These are phyloP conservation scores for Sporisorium scitamineum DNA, from an alignment of 1,284 basidiomycete genomes.

Conservation along the genomic window DNA sequence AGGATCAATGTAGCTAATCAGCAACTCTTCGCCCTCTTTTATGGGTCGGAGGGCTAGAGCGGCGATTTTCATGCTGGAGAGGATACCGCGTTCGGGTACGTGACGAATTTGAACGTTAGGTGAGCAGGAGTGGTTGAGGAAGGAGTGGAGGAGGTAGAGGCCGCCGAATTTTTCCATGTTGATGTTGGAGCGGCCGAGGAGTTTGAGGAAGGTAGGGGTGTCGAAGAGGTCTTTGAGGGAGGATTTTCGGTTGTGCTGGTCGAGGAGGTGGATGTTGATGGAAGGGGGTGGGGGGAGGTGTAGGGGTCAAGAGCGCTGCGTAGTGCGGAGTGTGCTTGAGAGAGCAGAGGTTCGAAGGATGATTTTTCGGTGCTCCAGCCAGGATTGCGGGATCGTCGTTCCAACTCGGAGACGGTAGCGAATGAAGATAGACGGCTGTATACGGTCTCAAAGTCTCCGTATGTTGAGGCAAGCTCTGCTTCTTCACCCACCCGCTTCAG, in stretches of 20 bases:
- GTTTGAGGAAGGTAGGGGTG: slow-evolving; percentile 79
- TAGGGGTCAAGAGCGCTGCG: slow-evolving; percentile 54
- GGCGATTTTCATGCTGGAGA: slow-evolving; percentile 77
- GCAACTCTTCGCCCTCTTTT: slow-evolving; percentile 81
- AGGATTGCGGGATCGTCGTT: slow-evolving; percentile 58
- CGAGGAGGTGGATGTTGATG: not conserved
- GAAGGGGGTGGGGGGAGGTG: slow-evolving; percentile 71
- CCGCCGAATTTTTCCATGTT: slow-evolving; percentile 89
- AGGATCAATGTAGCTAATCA: slow-evolving; percentile 81
- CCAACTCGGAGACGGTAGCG: slow-evolving; percentile 61
- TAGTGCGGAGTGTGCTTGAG: slow-evolving; percentile 34
- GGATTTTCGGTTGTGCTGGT: slow-evolving; percentile 71
- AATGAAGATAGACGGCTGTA: slow-evolving; percentile 50
- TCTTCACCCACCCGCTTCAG: not conserved
- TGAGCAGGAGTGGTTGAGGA: slow-evolving; percentile 84
- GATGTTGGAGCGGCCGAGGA: slow-evolving; percentile 84
- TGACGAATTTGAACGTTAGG: slow-evolving; percentile 83
- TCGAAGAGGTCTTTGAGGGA: slow-evolving; percentile 77
- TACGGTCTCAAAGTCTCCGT: slow-evolving; percentile 45
- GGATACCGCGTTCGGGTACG: slow-evolving; percentile 74
- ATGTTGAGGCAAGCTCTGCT: slow-evolving; percentile 10
- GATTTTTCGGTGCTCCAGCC: slow-evolving; percentile 56
- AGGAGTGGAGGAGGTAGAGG: slow-evolving; percentile 85
- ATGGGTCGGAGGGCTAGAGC: slow-evolving; percentile 79
- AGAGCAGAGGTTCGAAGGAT: slow-evolving; percentile 40